Evolutionary conservation across 768 basidiomycete genomes (phyloP).

Genomic region (Cystobasidium tubakii): DNA sequence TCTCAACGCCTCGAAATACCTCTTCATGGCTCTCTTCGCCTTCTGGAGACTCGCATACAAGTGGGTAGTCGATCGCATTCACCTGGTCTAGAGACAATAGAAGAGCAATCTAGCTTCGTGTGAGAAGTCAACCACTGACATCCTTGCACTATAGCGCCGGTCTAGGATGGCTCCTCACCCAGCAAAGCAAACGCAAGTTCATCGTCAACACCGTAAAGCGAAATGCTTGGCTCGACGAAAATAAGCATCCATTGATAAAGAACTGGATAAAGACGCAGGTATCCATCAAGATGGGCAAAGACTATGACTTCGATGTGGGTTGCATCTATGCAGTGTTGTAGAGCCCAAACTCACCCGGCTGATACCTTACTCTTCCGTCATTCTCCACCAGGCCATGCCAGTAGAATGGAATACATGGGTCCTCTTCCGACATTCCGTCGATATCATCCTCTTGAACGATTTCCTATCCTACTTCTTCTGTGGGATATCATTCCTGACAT

Average conservation of each 20-base stretch:
- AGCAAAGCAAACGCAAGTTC: conserved; percentile 93
- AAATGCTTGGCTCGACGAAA: conserved; percentile 77
- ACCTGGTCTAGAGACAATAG: no score
- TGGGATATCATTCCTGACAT: conserved; percentile 67
- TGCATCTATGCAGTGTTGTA: background rate
- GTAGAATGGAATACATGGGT: conserved; percentile 95
- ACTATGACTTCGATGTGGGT: conserved; percentile 84
- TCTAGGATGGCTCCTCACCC: conserved; percentile 85
- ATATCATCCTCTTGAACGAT: conserved; percentile 92
- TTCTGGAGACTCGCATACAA: conserved; percentile 93
- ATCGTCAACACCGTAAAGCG: conserved; percentile 73
- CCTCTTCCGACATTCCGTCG: conserved; percentile 88
- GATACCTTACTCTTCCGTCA: background rate
- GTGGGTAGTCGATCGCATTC: background rate
- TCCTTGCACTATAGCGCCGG: conserved; percentile 55
- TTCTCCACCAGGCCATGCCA: conserved; percentile 64
- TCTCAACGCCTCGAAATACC: conserved; percentile 55
- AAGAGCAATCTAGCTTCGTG: no score
- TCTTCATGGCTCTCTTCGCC: conserved; percentile 84
- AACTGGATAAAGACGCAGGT: conserved; percentile 82
- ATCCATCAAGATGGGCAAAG: conserved; percentile 85
- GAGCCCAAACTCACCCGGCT: background rate
- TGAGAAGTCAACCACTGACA: no score
- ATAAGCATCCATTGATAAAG: conserved; percentile 51
- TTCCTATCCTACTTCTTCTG: conserved; percentile 93